phyloP scores from a whole-genome alignment of 1,284 basidiomycete species.

The Abortiporus biennis region DNA sequence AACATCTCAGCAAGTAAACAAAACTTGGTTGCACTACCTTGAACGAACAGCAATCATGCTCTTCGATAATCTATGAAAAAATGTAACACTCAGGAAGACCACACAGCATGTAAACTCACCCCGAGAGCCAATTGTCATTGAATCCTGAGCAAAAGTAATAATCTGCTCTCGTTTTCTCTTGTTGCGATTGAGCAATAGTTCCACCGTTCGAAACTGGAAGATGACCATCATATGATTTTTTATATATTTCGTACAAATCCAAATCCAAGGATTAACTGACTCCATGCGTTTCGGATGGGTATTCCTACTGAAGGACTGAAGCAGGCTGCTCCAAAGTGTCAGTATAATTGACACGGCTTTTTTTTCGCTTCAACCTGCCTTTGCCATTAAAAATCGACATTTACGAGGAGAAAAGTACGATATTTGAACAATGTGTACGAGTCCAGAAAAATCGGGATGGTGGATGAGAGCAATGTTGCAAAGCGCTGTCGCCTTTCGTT shows the following conservation, averaged over 20 bases:
- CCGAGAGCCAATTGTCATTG: conserved; percentile 10
- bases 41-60: conserved; percentile 9
- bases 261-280: conserved; percentile 3
- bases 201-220: conserved; percentile 9
- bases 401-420: no score
- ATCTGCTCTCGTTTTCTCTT: conserved; percentile 1
- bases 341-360: neutral
- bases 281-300: conserved; percentile 5
- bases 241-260: neutral
- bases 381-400: neutral
- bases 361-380: neutral
- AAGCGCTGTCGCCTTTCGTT: neutral
- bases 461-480: neutral
- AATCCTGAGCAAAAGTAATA: conserved; percentile 12
- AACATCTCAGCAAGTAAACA: neutral
- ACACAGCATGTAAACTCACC: conserved; percentile 4
- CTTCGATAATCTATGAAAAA: conserved; percentile 4
- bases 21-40: neutral
- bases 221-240: neutral
- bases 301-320: conserved; percentile 11
- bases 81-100: neutral
- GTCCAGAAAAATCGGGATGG: neutral
- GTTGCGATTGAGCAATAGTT: neutral
- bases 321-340: conserved; percentile 1
- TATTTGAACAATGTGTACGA: neutral